Percentiles rank a stretch among this genome's conserved stretches.
Conservation (phyloP, 345 rosid genomes). For the Citrus cavaleriei region DNA sequence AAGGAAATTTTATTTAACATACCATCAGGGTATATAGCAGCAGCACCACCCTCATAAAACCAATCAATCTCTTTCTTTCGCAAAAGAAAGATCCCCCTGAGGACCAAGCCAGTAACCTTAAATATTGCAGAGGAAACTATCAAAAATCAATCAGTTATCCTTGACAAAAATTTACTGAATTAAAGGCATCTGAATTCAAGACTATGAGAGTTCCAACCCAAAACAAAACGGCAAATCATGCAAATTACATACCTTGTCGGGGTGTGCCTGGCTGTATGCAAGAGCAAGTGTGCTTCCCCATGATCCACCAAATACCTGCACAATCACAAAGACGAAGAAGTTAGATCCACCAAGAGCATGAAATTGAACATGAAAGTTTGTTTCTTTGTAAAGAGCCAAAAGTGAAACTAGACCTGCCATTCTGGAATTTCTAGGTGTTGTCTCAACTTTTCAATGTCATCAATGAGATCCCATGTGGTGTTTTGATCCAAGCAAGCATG, state of each 20-base stretch:
- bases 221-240: constrained; percentile 4
- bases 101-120: constrained; percentile 87
- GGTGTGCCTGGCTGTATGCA: constrained; percentile 81
- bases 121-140: constrained; percentile 3
- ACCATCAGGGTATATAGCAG: constrained; percentile 96
- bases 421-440: constrained; percentile 75
- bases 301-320: constrained; percentile 92
- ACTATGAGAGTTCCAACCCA: neutral
- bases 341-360: neutral
- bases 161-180: neutral
- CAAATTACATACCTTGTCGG: constrained; percentile 57
- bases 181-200: neutral
- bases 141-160: neutral
- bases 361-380: neutral
- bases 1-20: constrained; percentile 16
- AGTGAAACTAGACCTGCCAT: constrained; percentile 62
- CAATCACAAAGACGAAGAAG: constrained; percentile 9
- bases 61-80: constrained; percentile 95
- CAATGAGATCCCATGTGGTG: constrained; percentile 88
- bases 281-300: constrained; percentile 98
- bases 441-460: constrained; percentile 85
- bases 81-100: constrained; percentile 86
- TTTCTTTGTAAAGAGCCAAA: neutral
- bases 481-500: constrained; percentile 94
- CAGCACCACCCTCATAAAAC: constrained; percentile 97